Percentiles rank a stretch among this genome's conserved stretches.
Evolutionary conservation across 495 filamentous ascomycete genomes (phyloP).

Genomic region (Lepidopterella palustris): DNA sequence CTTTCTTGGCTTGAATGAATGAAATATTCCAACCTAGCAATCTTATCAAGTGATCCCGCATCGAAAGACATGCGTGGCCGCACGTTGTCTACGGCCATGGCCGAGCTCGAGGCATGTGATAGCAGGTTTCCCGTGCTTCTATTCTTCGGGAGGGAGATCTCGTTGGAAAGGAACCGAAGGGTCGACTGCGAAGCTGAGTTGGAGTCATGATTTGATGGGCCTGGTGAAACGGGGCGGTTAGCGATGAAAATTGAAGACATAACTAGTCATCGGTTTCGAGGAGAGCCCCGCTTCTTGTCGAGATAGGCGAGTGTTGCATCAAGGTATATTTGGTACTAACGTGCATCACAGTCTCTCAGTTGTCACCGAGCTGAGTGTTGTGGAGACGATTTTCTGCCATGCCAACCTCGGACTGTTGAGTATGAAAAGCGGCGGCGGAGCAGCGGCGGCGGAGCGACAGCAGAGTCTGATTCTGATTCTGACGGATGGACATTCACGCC

Average conservation of each 20-base stretch:
- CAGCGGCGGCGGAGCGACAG: no score
- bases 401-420: no score
- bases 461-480: no score
- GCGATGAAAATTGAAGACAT: not conserved
- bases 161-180: conserved; percentile 17
- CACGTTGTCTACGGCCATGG: conserved; percentile 9
- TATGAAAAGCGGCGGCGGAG: no score
- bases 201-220: conserved; percentile 18
- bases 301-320: not conserved
- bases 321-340: conserved; percentile 3
- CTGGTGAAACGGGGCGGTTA: conserved; percentile 5
- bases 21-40: conserved; percentile 18
- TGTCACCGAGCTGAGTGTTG: no score
- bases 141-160: conserved; percentile 30
- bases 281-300: not conserved
- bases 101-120: conserved; percentile 13
- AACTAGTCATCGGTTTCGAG: not conserved
- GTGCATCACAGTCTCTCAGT: no score
- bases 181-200: conserved; percentile 1
- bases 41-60: conserved; percentile 24
- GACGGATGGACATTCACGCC: no score
- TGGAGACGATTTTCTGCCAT: no score
- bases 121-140: conserved; percentile 34
- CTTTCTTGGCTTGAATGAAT: no score
- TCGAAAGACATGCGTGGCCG: conserved; percentile 28